These are phyloP conservation scores for Arthrobotrys sphaeroides DNA, from an alignment of 2,329 filamentous ascomycete species.

Conservation along the genomic window DNA sequence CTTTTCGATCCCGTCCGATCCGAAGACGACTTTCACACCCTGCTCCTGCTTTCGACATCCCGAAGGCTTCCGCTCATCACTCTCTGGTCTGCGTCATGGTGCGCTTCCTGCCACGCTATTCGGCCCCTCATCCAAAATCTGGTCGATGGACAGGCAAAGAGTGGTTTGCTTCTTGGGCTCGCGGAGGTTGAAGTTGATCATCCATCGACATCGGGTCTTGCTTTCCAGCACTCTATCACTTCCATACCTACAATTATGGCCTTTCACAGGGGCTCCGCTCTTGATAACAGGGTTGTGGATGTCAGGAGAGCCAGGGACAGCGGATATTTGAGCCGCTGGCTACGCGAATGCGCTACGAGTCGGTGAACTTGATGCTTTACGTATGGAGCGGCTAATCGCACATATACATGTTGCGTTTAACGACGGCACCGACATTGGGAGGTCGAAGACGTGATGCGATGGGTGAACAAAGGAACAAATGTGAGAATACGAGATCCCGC, in stretches of 20 bases:
- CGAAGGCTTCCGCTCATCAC: conserved; percentile 11
- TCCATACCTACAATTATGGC: neutral
- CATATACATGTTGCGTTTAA: neutral
- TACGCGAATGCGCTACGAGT: neutral
- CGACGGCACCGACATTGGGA: neutral
- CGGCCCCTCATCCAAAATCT: neutral
- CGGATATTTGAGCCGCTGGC: neutral
- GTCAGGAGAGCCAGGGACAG: neutral
- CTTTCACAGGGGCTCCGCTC: neutral
- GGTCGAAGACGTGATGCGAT: neutral
- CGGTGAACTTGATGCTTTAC: neutral
- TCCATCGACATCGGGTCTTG: neutral
- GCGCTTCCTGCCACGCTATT: neutral
- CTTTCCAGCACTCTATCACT: neutral
- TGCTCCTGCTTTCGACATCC: conserved; percentile 7
- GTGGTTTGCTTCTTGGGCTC: neutral
- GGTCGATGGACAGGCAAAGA: neutral
- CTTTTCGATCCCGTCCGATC: conserved; percentile 7
- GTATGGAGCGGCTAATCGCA: no score
- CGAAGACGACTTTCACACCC: neutral
- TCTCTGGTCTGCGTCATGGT: conserved; percentile 15
- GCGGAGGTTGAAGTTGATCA: conserved; percentile 6
- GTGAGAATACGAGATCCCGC: neutral
- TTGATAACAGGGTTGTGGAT: neutral
- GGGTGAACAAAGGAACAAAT: neutral